Base-by-base conservation (phyloP, 345 rosid species). In the Durio zibethinus region DNA sequence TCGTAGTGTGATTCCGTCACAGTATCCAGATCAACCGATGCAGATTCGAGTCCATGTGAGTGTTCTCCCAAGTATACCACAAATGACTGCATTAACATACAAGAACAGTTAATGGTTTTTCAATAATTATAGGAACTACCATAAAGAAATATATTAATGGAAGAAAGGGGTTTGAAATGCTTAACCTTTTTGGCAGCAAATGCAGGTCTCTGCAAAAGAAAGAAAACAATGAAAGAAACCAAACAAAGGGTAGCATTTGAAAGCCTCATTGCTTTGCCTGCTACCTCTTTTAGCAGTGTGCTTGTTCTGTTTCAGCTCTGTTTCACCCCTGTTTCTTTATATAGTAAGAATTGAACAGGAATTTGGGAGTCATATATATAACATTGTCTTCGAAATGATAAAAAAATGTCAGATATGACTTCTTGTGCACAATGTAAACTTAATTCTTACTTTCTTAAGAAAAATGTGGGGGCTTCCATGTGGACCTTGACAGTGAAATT, bases 31-130 rank as follows among this genome's bases (percentile, higher is more conserved):
- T 82, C 83, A 59, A 79, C 85, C 40, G 82, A 42, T 9, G 91
- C 79, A 6, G 81, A 67, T 25, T 82, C 84, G 20, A 76, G 78
- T 29, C 85, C 86, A 71, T 87, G 97, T 12, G 82, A 84, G 78
- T 94, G 94, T n/a, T 80, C 85, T 79, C 98, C 98, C 76, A 92
- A 72, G 90, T 94, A 94, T 29, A 94, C 94, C 38, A 91, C 86
- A 76, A 86, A 92, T 3, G 97, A 78, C 88, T 87, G 33, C 47
- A 27, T 61, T 50, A 72, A 50, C 57, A 18, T 45, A 42, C 16
- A 74, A 0, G 43, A 47, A 20, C 20, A 52, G 33, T 48, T 45
- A 0, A 1, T 7, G 7, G 12, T 33, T 7, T 9, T 63, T 33
- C 7, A 35, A 63, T 63, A 63, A 20, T 63, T 35, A 35, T 18